Base-by-base conservation (phyloP, 495 filamentous ascomycete genomes). In the Aspergillus indologenus region DNA sequence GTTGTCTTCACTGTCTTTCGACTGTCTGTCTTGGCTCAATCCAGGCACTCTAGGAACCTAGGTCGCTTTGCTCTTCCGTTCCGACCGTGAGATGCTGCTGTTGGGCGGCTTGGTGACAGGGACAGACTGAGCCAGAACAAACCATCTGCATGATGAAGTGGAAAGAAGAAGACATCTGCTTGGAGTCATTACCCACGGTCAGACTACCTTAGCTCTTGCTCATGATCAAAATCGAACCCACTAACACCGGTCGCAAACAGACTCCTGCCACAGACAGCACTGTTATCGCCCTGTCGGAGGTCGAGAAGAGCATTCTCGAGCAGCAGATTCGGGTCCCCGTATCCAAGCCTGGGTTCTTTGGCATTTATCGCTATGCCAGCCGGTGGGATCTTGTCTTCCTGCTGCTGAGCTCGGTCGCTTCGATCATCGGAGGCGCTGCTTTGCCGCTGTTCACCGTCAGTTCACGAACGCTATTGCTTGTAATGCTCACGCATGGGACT, bases 371-470 rank as follows among this genome's bases (percentile, higher is more conserved):
- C 40, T 97, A 92, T 77, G 85, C 92, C 20, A 90, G 87, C 2
- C 78, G 67, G 20, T 84, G 83, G 61, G 92, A 97, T 70, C 59
- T 88, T 3, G 58, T 90, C 47, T 87, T 96, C 66, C 82, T 96
- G 40, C 61, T 74, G 15, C 72, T 89, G 48, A 83, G 83, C 53
- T 66, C 76, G 6, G 57, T 96, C 23, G 83, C 81, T 56, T 81
- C 91, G 53, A 89, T 94, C 63, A 83, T 79, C 31, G 91, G 83
- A 14, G 93, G 92, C 45, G 89, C 90, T 52, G 89, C 86, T 3
- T 70, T 96, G 65, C 93, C 92, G 6, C 73, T 96, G 23, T 96
- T 96, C 85, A 96, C 93, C 0, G 83, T 96, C 59, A 70, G 66
- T 67, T 9, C 3, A 4, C 26, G 26, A 29, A 29, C 9, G 26